Conservation (phyloP, 2,329 filamentous ascomycete genomes). For the Amphichorda felina region DNA sequence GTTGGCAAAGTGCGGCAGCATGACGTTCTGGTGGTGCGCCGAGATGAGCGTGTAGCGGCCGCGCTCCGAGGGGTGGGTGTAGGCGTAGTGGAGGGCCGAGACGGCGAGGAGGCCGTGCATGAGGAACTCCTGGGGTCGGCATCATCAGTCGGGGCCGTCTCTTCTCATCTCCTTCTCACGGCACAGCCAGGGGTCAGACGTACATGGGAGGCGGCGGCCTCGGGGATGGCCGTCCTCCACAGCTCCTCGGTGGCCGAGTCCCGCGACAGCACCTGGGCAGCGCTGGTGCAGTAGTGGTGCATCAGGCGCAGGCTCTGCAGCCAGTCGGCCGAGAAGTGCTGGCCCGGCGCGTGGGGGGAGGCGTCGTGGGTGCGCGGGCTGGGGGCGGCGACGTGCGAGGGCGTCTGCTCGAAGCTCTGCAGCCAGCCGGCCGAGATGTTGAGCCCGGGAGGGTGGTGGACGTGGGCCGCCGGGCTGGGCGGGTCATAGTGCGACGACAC, state of each 20-base stretch:
- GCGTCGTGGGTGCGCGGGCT: no score
- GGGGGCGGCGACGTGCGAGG: no score
- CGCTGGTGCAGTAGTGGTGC: slow-evolving; percentile 4
- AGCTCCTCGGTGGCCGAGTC: slow-evolving; percentile 4
- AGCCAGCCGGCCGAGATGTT: no score
- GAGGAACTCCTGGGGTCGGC: slow-evolving; percentile 8
- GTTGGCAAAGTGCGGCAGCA: slow-evolving; percentile 7
- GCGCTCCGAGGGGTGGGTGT: slow-evolving; percentile 6
- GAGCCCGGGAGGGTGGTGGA: no score
- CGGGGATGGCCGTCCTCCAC: slow-evolving; percentile 5
- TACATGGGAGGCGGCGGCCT: not conserved
- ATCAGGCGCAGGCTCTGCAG: slow-evolving; percentile 5
- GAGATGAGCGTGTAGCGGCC: slow-evolving; percentile 7
- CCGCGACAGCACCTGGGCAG: slow-evolving; percentile 1
- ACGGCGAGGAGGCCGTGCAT: slow-evolving; percentile 9
- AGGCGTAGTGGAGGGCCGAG: slow-evolving; percentile 7
- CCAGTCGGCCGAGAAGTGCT: no score
- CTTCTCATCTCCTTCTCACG: not conserved
- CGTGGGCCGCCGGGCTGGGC: no score
- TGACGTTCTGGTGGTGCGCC: slow-evolving; percentile 7
- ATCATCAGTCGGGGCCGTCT: not conserved
- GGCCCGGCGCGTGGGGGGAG: no score
- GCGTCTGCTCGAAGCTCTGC: no score
- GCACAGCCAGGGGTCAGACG: slow-evolving; percentile 2
- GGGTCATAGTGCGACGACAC: no score